Conservation (phyloP, 495 filamentous ascomycete genomes). For the Rhypophila decipiens region DNA sequence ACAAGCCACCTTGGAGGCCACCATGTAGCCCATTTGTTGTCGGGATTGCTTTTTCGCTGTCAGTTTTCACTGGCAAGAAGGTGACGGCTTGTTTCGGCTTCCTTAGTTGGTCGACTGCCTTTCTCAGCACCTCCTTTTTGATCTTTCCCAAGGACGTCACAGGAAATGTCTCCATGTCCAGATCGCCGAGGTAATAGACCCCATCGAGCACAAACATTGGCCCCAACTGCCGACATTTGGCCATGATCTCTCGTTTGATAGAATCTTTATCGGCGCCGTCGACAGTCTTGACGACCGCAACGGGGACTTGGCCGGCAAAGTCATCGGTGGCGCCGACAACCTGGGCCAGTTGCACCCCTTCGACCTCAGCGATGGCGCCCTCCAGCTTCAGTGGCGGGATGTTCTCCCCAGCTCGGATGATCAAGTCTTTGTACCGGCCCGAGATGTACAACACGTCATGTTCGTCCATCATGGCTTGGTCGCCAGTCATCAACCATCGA, state of each 20-base stretch:
- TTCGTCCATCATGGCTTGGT: slow-evolving; percentile 36
- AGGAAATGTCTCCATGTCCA: slow-evolving; percentile 29
- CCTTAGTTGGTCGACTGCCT: slow-evolving; percentile 9
- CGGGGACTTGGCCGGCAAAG: slow-evolving; percentile 33
- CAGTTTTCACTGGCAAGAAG: not conserved
- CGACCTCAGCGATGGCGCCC: slow-evolving; percentile 16
- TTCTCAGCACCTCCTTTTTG: slow-evolving; percentile 23
- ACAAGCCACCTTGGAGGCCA: not conserved
- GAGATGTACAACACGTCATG: slow-evolving; percentile 31
- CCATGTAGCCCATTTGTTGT: not conserved
- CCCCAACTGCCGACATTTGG: slow-evolving; percentile 24
- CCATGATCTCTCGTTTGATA: slow-evolving; percentile 17
- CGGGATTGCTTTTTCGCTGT: too few relatives aligned
- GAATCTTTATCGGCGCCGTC: not conserved
- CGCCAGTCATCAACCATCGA: slow-evolving; percentile 38
- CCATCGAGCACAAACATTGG: slow-evolving; percentile 25
- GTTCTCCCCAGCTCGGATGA: slow-evolving; percentile 46
- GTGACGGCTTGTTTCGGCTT: not conserved
- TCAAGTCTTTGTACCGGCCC: slow-evolving; percentile 44
- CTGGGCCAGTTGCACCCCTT: slow-evolving; percentile 17
- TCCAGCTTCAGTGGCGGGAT: slow-evolving; percentile 38
- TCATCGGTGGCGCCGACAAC: slow-evolving; percentile 34
- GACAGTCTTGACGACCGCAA: slow-evolving; percentile 28
- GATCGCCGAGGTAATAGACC: slow-evolving; percentile 25
- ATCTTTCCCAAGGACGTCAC: slow-evolving; percentile 35